These are phyloP conservation scores for Dactylellina leptospora DNA, from an alignment of 2,329 filamentous ascomycete genomes.

Conservation along the genomic window DNA sequence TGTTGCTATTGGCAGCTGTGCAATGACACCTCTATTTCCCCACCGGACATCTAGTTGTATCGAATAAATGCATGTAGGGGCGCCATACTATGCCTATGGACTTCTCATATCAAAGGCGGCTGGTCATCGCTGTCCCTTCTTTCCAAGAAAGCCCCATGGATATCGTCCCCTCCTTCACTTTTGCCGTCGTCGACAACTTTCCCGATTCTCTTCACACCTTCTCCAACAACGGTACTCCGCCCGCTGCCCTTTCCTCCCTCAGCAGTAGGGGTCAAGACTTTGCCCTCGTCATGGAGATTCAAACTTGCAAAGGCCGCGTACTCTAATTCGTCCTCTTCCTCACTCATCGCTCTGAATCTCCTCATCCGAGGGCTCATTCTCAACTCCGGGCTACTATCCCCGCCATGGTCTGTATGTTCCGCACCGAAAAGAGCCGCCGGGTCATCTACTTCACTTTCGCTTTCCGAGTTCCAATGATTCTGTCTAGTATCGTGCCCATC, in stretches of 20 bases:
- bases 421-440: slow-evolving; percentile 45
- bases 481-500: neutral
- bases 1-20: too few species aligned
- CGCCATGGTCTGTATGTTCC: slow-evolving; percentile 18
- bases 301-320: slow-evolving; percentile 48
- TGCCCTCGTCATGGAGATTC: slow-evolving; percentile 13
- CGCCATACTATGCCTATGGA: too few species aligned
- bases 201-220: slow-evolving; percentile 19
- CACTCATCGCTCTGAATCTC: slow-evolving; percentile 28
- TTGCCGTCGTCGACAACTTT: slow-evolving; percentile 2
- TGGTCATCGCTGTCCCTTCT: slow-evolving; percentile 31
- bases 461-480: slow-evolving; percentile 48
- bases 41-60: too few species aligned
- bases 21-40: too few species aligned
- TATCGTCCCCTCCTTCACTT: slow-evolving; percentile 29
- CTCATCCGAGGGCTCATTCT: slow-evolving; percentile 36
- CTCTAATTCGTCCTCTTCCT: slow-evolving; percentile 47
- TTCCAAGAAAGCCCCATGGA: slow-evolving; percentile 46
- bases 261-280: neutral
- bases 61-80: too few species aligned
- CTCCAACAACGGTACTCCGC: slow-evolving; percentile 37
- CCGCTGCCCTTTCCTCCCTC: slow-evolving; percentile 24
- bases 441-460: slow-evolving; percentile 50
- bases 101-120: slow-evolving; percentile 18
- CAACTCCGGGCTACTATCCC: slow-evolving; percentile 40